These are phyloP conservation scores for Malus hybrid DNA, from an alignment of 331 rosid genomes.

Conservation along the genomic window DNA sequence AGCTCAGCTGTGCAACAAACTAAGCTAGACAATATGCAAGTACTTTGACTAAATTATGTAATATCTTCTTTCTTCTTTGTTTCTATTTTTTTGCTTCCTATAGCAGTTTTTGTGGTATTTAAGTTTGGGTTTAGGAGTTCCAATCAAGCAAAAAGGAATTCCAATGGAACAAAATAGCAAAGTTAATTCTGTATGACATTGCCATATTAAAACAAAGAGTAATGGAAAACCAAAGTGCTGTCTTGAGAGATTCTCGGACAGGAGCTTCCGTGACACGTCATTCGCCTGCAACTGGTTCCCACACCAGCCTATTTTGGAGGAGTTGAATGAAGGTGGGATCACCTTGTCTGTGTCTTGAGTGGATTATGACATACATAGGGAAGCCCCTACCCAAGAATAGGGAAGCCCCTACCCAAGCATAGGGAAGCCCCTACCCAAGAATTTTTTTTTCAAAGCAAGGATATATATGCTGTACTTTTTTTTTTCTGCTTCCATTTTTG, in stretches of 20 bases:
- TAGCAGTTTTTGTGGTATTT: not conserved
- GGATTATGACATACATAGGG: no score
- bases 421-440: no score
- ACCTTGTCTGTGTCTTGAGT: no score
- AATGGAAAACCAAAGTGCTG: not conserved
- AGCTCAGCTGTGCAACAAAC: slow-evolving; percentile 33
- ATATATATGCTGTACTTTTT: no score
- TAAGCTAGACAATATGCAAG: slow-evolving; percentile 59
- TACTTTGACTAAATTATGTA: slow-evolving; percentile 14
- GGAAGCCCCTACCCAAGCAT: no score
- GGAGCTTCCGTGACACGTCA: not conserved
- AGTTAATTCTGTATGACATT: not conserved
- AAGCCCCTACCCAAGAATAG: no score
- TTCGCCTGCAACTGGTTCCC: not conserved
- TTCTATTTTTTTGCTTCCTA: not conserved
- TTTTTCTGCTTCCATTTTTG: no score
- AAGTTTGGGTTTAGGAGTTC: not conserved
- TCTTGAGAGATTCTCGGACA: no score
- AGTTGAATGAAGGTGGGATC: no score
- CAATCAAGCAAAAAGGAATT: slow-evolving; percentile 3
- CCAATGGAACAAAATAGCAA: not conserved
- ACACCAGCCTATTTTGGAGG: no score
- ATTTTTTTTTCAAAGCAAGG: no score
- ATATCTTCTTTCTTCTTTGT: not conserved
- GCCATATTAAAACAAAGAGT: not conserved